Percentiles rank a stretch among this genome's conserved stretches.
These are phyloP conservation scores for Cucumis hystrix DNA, from an alignment of 306 rosid species.

Conservation along the genomic window DNA sequence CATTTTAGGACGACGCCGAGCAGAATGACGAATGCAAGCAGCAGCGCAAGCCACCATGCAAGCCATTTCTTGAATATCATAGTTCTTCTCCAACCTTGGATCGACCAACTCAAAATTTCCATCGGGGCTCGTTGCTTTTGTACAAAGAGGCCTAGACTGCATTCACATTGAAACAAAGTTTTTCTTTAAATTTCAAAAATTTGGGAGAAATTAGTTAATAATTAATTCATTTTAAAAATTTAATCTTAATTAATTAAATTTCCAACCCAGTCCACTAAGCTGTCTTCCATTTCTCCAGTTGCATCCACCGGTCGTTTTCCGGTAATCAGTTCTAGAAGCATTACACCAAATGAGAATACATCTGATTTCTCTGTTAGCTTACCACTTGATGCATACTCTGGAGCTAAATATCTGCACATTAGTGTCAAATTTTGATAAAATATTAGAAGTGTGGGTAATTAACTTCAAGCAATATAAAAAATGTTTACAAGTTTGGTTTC, in stretches of 20 bases:
- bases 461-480: too few species aligned
- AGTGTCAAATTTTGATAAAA: too few species aligned
- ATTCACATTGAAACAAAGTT: neutral
- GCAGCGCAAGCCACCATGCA: conserved; percentile 77
- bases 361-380: conserved; percentile 88
- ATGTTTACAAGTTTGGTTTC: too few species aligned
- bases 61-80: conserved; percentile 30
- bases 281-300: conserved; percentile 41
- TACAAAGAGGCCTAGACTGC: conserved; percentile 69
- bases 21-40: conserved; percentile 52
- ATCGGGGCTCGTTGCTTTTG: conserved; percentile 21
- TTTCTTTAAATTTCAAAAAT: neutral
- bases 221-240: neutral
- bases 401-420: conserved; percentile 64
- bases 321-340: conserved; percentile 66
- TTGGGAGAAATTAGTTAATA: neutral
- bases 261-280: conserved; percentile 75
- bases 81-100: conserved; percentile 40
- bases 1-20: conserved; percentile 69
- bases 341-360: conserved; percentile 68
- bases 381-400: conserved; percentile 88
- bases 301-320: conserved; percentile 48
- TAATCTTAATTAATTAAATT: neutral
- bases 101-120: conserved; percentile 45
- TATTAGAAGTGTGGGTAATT: too few species aligned